phyloP scores from a whole-genome alignment of 2,329 filamentous ascomycete genomes.

The Teratosphaeria viscida region DNA sequence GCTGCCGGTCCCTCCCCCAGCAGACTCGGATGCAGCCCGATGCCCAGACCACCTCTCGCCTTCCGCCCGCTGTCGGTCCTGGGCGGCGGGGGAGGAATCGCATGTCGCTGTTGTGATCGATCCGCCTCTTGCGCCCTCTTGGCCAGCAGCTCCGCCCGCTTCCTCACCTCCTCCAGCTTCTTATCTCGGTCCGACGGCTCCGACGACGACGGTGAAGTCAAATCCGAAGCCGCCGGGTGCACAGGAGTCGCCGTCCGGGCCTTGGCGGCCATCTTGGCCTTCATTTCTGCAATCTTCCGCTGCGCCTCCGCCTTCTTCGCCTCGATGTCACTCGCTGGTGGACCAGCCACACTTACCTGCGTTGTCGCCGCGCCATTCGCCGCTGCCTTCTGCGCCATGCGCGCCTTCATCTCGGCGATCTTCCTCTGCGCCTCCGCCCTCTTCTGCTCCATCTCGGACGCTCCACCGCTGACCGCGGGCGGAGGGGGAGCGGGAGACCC shows the following conservation, averaged over 20 bases:
- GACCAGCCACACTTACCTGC: conserved; percentile 5
- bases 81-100: conserved; percentile 14
- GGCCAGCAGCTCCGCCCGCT: conserved; percentile 15
- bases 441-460: conserved; percentile 22
- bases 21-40: conserved; percentile 68
- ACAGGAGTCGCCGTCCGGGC: conserved; percentile 6
- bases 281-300: conserved; percentile 25
- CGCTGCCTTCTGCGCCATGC: conserved; percentile 10
- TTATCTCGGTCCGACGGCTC: not conserved
- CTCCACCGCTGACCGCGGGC: conserved; percentile 5
- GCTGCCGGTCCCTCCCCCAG: conserved; percentile 33
- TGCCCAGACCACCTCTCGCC: conserved; percentile 59
- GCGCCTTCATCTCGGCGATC: conserved; percentile 27
- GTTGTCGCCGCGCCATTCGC: not conserved
- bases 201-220: conserved; percentile 7
- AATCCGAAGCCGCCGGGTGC: conserved; percentile 4
- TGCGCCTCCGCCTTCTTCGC: conserved; percentile 21
- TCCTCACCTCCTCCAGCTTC: conserved; percentile 6
- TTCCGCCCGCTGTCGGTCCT: conserved; percentile 39
- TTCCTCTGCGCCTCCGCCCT: conserved; percentile 23
- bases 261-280: conserved; percentile 21
- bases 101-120: not conserved
- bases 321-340: conserved; percentile 13
- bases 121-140: conserved; percentile 14
- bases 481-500: conserved; percentile 24